Base-by-base conservation (phyloP, 1,284 basidiomycete genomes). In the Ustilago bromivora region DNA sequence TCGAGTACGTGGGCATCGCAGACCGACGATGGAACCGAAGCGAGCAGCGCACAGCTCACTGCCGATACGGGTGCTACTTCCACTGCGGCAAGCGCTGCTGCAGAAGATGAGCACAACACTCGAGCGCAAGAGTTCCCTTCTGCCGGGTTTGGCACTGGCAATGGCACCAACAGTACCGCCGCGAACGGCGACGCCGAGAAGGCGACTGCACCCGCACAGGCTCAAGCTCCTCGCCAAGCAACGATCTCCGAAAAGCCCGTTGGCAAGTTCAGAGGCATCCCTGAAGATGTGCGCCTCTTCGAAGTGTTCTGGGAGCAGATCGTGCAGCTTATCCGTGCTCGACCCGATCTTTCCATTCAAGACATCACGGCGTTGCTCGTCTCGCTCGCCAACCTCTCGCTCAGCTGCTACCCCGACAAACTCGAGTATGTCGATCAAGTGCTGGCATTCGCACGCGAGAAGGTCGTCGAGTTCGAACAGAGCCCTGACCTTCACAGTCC, bases 251-350 rank as follows among this genome's bases (percentile, higher is more conserved):
- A 76, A 58, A 71, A 70, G 61, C 71, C 71, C 1, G 66, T 76
- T 1, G 72, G 73, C 61, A 85, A 82, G 47, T 85, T 84, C 78
- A 71, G 84, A 23, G 84, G 84, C 41, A 85, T 85, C 36, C 84
- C 84, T 0, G 82, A 84, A 55, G 79, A 85, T 56, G 82, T 85
- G 32, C 80, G 76, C 36, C 81, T 85, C 32, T 85, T 85, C 65
- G 84, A 85, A 59, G 84, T 85, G 11, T 85, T 85, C 38, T 85
- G 84, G 84, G 82, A 82, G 66, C 84, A 85, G 65, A 81, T 85
- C 32, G 82, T 85, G 13, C 72, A 81, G 63, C 82, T 85, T 23
- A 84, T 85, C 70, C 79, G 76, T 9, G 84, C 84, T 19, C 72
- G 84, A n/a, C 82, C 84, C 4, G 84, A 85, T 40, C 74, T 85